phyloP scores from a whole-genome alignment of 1,139 yeast genomes.

The Lodderomyces orthopsilosis region DNA sequence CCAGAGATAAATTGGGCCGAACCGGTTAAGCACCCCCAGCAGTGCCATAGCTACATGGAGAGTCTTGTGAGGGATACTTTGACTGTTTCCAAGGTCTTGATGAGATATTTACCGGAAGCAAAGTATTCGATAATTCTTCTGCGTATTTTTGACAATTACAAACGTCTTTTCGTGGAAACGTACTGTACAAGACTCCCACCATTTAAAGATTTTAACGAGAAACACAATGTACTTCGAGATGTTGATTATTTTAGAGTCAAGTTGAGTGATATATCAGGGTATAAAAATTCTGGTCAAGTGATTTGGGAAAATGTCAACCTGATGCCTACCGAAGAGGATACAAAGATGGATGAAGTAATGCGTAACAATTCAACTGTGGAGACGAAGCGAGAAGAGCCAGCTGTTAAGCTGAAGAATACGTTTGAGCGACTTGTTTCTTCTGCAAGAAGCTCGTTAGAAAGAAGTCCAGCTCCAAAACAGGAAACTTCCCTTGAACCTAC shows the following conservation, averaged over 20 bases:
- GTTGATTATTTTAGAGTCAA: slow-evolving; percentile 65
- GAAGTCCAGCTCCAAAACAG: slow-evolving; percentile 5
- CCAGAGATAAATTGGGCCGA: slow-evolving; percentile 50
- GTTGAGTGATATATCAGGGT: slow-evolving; percentile 57
- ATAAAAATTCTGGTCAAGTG: slow-evolving; percentile 64
- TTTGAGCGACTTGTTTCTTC: slow-evolving; percentile 11
- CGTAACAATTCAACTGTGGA: slow-evolving; percentile 32
- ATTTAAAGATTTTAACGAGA: slow-evolving; percentile 53
- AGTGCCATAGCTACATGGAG: slow-evolving; percentile 63
- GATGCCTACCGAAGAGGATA: slow-evolving; percentile 50
- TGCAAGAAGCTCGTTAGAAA: slow-evolving; percentile 11
- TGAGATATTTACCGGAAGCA: slow-evolving; percentile 53
- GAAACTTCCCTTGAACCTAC: slow-evolving; percentile 1
- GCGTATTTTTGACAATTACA: slow-evolving; percentile 61
- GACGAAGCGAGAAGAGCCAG: slow-evolving; percentile 5
- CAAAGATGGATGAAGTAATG: slow-evolving; percentile 47
- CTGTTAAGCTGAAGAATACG: slow-evolving; percentile 5
- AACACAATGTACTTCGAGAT: slow-evolving; percentile 55
- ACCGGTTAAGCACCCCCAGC: slow-evolving; percentile 39
- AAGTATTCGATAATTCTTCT: slow-evolving; percentile 51
- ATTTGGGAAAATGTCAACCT: slow-evolving; percentile 65
- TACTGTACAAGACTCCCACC: slow-evolving; percentile 50
- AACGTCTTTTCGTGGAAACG: slow-evolving; percentile 53
- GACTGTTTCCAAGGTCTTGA: slow-evolving; percentile 60
- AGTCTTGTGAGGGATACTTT: slow-evolving; percentile 63